phyloP scores from a whole-genome alignment of 371 early-diverging fungal genomes.

The Vairimorpha apis region DNA sequence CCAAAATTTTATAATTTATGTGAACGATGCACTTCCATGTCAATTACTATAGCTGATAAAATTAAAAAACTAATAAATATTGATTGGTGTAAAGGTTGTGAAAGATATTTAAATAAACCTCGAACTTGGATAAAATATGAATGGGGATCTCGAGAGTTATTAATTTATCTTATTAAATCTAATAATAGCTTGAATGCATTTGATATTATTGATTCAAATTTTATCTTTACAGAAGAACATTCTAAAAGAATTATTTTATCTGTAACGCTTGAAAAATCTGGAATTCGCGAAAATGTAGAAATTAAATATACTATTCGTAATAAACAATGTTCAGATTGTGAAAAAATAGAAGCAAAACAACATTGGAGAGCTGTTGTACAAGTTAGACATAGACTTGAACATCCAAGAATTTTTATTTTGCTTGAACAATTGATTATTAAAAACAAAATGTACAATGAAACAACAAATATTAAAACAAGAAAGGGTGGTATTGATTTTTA shows the following conservation, averaged over 20 bases:
- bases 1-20: constrained; percentile 96
- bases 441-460: constrained; percentile 86
- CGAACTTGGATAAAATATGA: constrained; percentile 76
- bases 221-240: constrained; percentile 97
- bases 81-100: constrained; percentile 87
- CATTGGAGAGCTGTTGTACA: constrained; percentile 97
- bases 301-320: constrained; percentile 82
- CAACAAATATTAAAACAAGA: constrained; percentile 85
- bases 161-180: constrained; percentile 83
- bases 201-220: constrained; percentile 86
- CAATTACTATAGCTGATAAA: constrained; percentile 63
- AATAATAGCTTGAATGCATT: constrained; percentile 68
- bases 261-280: constrained; percentile 63
- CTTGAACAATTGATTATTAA: constrained; percentile 94
- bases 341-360: constrained; percentile 88
- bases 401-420: constrained; percentile 91
- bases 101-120: constrained; percentile 90
- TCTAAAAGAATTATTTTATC: constrained; percentile 83
- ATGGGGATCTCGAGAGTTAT: constrained; percentile 81
- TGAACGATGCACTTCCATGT: constrained; percentile 87
- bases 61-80: constrained; percentile 82
- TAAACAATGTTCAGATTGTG: constrained; percentile 94
- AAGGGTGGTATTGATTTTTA: constrained; percentile 96
- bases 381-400: constrained; percentile 81
- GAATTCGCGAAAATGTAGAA: constrained; percentile 71